These are phyloP conservation scores for Apiotrichum veenhuisii DNA, from an alignment of 1,284 basidiomycete genomes.

Conservation along the genomic window DNA sequence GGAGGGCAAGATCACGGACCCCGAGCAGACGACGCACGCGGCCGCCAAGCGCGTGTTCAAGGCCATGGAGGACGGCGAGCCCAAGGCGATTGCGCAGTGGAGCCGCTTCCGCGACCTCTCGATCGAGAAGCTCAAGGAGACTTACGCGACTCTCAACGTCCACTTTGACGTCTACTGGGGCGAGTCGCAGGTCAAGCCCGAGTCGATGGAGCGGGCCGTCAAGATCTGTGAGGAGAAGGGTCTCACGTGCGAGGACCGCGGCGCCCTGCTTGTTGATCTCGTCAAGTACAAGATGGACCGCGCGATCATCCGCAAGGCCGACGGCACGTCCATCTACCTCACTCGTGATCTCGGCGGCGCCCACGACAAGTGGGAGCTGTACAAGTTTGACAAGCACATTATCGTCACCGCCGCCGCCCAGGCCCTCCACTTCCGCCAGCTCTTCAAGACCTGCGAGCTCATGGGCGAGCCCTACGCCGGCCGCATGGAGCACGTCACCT, in stretches of 20 bases:
- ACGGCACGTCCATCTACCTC: slow-evolving; percentile 95
- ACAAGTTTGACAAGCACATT: slow-evolving; percentile 97
- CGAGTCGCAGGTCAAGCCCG: slow-evolving; percentile 80
- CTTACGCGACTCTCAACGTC: slow-evolving; percentile 88
- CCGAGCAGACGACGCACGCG: slow-evolving; percentile 59
- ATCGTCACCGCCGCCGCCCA: slow-evolving; percentile 95
- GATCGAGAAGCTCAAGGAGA: slow-evolving; percentile 84
- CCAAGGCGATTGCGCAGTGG: slow-evolving; percentile 81
- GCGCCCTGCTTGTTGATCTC: slow-evolving; percentile 75
- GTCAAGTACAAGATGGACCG: slow-evolving; percentile 85
- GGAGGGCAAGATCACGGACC: slow-evolving; percentile 33
- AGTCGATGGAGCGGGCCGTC: slow-evolving; percentile 69
- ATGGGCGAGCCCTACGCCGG: slow-evolving; percentile 87
- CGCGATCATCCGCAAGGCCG: slow-evolving; percentile 85
- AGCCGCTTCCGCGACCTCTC: slow-evolving; percentile 87
- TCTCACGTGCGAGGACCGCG: slow-evolving; percentile 61
- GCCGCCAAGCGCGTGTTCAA: slow-evolving; percentile 89
- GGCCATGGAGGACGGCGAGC: slow-evolving; percentile 91
- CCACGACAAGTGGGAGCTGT: slow-evolving; percentile 84
- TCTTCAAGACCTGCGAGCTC: slow-evolving; percentile 90
- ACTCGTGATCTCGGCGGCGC: slow-evolving; percentile 97
- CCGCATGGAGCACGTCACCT: slow-evolving; percentile 82
- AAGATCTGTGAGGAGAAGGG: slow-evolving; percentile 52
- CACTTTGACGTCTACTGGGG: slow-evolving; percentile 92
- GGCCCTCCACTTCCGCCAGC: slow-evolving; percentile 85